Conservation (phyloP, 345 rosid genomes). For the Moricandia moricandioides region DNA sequence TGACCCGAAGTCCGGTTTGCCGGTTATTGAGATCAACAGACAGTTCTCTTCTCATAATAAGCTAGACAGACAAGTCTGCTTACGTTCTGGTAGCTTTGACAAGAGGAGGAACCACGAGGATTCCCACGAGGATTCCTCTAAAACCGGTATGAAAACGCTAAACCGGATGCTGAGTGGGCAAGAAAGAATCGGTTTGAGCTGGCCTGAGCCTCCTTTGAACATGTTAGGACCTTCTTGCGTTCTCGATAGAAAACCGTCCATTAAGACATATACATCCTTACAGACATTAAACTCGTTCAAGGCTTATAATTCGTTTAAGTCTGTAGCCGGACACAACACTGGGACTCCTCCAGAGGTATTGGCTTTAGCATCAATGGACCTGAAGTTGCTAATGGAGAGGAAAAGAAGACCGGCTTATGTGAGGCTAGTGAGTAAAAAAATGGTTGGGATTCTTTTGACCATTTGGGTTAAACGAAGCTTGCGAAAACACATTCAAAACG, state of each 20-base stretch:
- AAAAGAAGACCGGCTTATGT: conserved; percentile 72
- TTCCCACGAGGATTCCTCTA: too few species aligned
- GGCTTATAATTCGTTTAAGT: conserved; percentile 61
- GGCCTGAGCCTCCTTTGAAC: conserved; percentile 91
- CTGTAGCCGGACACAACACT: conserved; percentile 38
- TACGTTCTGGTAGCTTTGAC: conserved; percentile 37
- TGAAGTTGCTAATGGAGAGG: conserved; percentile 61
- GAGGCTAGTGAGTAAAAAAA: conserved; percentile 86
- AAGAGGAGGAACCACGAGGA: conserved; percentile 21
- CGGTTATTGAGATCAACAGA: conserved; percentile 42
- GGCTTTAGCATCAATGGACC: conserved; percentile 61
- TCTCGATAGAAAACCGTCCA: conserved; percentile 63
- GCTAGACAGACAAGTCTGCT: conserved; percentile 47
- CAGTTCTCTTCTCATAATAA: conserved; percentile 60
- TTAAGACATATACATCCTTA: conserved; percentile 52
- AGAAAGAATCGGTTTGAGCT: conserved; percentile 74
- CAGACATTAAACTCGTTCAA: conserved; percentile 54
- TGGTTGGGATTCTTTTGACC: conserved; percentile 86
- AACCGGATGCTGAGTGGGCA: conserved; percentile 65
- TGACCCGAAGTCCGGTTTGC: conserved; percentile 18
- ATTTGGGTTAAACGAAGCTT: conserved; percentile 87
- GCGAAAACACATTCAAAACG: conserved; percentile 77
- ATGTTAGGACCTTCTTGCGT: conserved; percentile 50
- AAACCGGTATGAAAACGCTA: conserved; percentile 38
- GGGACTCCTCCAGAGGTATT: conserved; percentile 43